Evolutionary conservation across 805 yeast species (phyloP).

Genomic region (Wickerhamiella shivajii): DNA sequence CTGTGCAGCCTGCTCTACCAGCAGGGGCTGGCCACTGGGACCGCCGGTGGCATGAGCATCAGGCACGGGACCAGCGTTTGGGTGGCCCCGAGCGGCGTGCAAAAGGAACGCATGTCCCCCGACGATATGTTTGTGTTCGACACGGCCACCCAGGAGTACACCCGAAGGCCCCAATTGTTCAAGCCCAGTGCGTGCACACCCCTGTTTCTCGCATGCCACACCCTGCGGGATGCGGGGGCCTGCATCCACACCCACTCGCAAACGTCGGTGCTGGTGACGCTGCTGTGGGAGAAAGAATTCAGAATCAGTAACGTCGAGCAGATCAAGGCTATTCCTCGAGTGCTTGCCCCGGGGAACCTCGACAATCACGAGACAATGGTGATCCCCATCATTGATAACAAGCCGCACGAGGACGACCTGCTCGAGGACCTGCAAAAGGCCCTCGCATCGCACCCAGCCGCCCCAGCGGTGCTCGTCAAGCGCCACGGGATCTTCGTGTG

Average conservation of each 20-base stretch:
- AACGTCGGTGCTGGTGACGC: slow-evolving; percentile 67
- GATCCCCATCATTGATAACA: slow-evolving; percentile 84
- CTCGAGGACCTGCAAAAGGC: slow-evolving; percentile 46
- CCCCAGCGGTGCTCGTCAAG: slow-evolving; percentile 79
- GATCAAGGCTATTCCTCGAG: slow-evolving; percentile 76
- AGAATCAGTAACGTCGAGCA: slow-evolving; percentile 73
- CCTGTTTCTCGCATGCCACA: slow-evolving; percentile 59
- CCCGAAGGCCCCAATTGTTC: slow-evolving; percentile 46
- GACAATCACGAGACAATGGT: slow-evolving; percentile 58
- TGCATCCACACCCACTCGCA: slow-evolving; percentile 92
- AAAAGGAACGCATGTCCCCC: slow-evolving; percentile 76
- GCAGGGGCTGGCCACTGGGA: slow-evolving; percentile 87
- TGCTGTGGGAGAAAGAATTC: slow-evolving; percentile 57
- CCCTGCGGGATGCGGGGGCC: slow-evolving; percentile 64
- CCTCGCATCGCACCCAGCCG: slow-evolving; percentile 52
- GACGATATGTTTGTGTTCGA: slow-evolving; percentile 68
- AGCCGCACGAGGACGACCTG: slow-evolving; percentile 76
- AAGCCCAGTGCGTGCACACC: slow-evolving; percentile 96
- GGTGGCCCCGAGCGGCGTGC: slow-evolving; percentile 93
- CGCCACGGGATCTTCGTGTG: slow-evolving; percentile 94
- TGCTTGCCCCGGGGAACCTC: slow-evolving; percentile 51
- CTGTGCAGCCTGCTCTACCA: slow-evolving; percentile 62
- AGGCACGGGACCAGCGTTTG: slow-evolving; percentile 41
- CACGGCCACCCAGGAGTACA: slow-evolving; percentile 34
- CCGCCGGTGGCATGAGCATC: slow-evolving; percentile 90